Conservation (phyloP, 1,284 basidiomycete species). For the Mycena citricolor region DNA sequence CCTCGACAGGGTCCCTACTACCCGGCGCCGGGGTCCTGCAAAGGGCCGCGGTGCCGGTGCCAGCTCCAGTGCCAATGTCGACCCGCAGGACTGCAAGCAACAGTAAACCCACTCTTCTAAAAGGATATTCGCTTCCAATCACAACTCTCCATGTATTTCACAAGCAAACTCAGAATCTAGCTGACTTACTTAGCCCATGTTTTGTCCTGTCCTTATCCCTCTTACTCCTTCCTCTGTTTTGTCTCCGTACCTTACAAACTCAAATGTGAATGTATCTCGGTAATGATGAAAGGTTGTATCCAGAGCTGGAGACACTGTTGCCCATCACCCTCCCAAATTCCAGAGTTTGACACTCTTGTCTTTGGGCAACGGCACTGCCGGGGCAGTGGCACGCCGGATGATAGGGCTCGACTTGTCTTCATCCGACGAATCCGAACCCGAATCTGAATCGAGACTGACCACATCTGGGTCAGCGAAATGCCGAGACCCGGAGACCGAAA, state of each 20-base stretch:
- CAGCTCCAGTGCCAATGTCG: slow-evolving; percentile 42
- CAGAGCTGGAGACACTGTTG: too few species aligned
- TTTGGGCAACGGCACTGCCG: slow-evolving; percentile 28
- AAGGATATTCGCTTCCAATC: too few species aligned
- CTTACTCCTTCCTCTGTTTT: too few species aligned
- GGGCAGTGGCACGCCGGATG: slow-evolving; percentile 4
- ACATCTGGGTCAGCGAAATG: slow-evolving; percentile 44
- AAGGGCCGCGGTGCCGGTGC: slow-evolving; percentile 48
- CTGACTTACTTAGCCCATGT: too few species aligned
- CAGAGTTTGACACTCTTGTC: slow-evolving; percentile 38
- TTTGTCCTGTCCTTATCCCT: too few species aligned
- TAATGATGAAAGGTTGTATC: too few species aligned
- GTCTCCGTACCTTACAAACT: too few species aligned
- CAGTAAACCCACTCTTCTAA: slow-evolving; percentile 55
- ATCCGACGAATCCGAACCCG: slow-evolving; percentile 15
- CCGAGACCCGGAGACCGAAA: slow-evolving; percentile 68
- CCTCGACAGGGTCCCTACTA: slow-evolving; percentile 57
- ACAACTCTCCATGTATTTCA: too few species aligned
- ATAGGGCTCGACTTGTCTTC: slow-evolving; percentile 18
- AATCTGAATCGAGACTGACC: slow-evolving; percentile 18
- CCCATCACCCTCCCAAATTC: slow-evolving; percentile 29
- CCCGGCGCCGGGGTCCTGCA: slow-evolving; percentile 54
- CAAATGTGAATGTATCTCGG: too few species aligned
- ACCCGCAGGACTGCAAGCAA: slow-evolving; percentile 85
- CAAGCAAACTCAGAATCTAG: too few species aligned